Conservation (phyloP, 2,329 filamentous ascomycete species). For the Penicillium corylophilum region DNA sequence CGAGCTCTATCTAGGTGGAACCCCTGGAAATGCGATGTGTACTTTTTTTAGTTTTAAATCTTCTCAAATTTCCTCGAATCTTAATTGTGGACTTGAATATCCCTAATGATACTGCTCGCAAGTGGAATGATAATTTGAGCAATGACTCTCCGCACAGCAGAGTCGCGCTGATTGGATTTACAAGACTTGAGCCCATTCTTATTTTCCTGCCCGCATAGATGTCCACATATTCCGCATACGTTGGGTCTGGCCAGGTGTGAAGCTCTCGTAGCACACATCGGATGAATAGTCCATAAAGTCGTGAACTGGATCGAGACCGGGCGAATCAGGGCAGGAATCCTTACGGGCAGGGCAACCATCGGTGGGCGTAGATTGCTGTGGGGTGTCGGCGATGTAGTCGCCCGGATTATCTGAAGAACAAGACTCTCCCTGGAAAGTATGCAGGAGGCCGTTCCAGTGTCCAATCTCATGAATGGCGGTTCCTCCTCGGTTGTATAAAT, state of each 20-base stretch:
- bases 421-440: slow-evolving; percentile 45
- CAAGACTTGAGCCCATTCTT: neutral
- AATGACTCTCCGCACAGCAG: neutral
- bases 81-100: neutral
- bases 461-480: slow-evolving; percentile 50
- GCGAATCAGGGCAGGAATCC: slow-evolving; percentile 49
- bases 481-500: slow-evolving; percentile 51
- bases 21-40: neutral
- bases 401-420: slow-evolving; percentile 36
- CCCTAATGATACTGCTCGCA: neutral
- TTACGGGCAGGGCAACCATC: slow-evolving; percentile 55
- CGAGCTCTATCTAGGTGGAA: neutral
- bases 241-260: slow-evolving; percentile 51
- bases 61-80: neutral
- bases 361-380: slow-evolving; percentile 56
- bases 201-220: slow-evolving; percentile 41
- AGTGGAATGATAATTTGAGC: neutral
- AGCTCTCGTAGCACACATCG: slow-evolving; percentile 56
- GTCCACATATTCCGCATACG: slow-evolving; percentile 55
- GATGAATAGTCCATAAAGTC: slow-evolving; percentile 62
- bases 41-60: neutral
- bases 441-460: slow-evolving; percentile 49
- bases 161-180: slow-evolving; percentile 2
- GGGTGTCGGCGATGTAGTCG: slow-evolving; percentile 47
- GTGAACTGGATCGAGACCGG: slow-evolving; percentile 53